phyloP scores from a whole-genome alignment of 805 yeast species.

The Debaryomyces tyrocola region DNA sequence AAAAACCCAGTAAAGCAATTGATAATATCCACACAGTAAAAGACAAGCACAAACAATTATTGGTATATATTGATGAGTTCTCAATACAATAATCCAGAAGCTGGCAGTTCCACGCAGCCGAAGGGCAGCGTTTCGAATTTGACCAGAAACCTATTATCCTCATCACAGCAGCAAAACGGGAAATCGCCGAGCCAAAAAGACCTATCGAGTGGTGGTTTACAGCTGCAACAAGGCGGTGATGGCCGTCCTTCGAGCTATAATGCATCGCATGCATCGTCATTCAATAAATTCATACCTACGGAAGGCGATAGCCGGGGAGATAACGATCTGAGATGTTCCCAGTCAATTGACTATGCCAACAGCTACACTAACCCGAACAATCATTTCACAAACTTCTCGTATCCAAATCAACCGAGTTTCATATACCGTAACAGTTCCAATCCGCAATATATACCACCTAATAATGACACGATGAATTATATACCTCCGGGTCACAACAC shows the following conservation, averaged over 20 bases:
- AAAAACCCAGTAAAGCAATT: too few species aligned
- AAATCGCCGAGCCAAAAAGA: background rate
- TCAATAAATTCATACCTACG: constrained; percentile 10
- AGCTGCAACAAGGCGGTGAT: background rate
- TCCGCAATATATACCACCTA: background rate
- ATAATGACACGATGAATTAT: constrained; percentile 22
- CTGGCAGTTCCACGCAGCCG: background rate
- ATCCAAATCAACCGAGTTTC: constrained; percentile 2
- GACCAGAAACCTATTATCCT: constrained; percentile 28
- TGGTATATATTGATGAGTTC: constrained; percentile 3
- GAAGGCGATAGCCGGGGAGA: background rate
- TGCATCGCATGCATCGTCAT: constrained; percentile 3
- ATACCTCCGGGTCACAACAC: constrained; percentile 45
- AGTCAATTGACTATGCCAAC: background rate
- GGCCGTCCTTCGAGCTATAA: constrained; percentile 9
- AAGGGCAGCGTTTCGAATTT: constrained; percentile 23
- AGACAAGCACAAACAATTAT: too few species aligned
- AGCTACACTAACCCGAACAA: background rate
- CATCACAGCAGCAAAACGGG: constrained; percentile 3
- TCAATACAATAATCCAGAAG: constrained; percentile 2
- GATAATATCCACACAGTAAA: too few species aligned
- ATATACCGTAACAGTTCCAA: background rate
- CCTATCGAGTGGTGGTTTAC: background rate
- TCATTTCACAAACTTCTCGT: constrained; percentile 3
- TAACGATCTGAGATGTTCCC: background rate